A percentile compares a stretch with the other conserved stretches of the same genome.
phyloP scores from a whole-genome alignment of 1,139 yeast species.

The Scheffersomyces parashehatae region DNA sequence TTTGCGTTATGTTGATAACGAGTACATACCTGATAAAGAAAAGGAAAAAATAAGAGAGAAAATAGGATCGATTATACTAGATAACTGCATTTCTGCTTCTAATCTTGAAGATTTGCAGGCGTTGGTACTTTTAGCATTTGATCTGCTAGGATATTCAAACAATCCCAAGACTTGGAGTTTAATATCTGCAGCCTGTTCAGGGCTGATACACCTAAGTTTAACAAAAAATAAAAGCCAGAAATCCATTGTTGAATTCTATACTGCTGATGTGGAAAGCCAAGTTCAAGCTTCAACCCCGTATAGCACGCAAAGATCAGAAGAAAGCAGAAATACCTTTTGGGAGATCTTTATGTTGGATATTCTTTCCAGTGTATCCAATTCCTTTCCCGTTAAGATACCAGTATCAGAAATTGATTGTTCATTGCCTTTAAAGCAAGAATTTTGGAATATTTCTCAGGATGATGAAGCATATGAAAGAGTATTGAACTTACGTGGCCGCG shows the following conservation, averaged over 20 bases:
- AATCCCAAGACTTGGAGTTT: constrained; percentile 29
- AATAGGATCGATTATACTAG: background rate
- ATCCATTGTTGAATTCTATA: background rate
- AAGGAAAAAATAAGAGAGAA: background rate
- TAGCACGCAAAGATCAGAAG: background rate
- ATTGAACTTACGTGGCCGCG: background rate
- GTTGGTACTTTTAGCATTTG: constrained; percentile 24
- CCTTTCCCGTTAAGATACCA: background rate
- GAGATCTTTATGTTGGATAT: background rate
- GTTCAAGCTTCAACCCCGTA: background rate
- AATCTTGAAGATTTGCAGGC: constrained; percentile 22
- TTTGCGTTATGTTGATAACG: constrained; percentile 3
- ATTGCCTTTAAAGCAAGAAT: background rate
- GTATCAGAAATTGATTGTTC: background rate
- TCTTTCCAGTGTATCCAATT: background rate
- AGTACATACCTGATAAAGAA: background rate
- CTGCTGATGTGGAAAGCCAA: background rate
- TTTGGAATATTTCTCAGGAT: background rate
- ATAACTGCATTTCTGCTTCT: constrained; percentile 20
- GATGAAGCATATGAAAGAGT: background rate
- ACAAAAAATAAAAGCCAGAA: background rate
- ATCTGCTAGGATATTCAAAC: constrained; percentile 24
- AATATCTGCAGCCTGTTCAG: constrained; percentile 13
- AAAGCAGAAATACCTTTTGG: background rate
- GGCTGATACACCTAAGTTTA: constrained; percentile 14